Evolutionary conservation across 805 yeast species (phyloP).

Genomic region (Kazachstania bromeliacearum): DNA sequence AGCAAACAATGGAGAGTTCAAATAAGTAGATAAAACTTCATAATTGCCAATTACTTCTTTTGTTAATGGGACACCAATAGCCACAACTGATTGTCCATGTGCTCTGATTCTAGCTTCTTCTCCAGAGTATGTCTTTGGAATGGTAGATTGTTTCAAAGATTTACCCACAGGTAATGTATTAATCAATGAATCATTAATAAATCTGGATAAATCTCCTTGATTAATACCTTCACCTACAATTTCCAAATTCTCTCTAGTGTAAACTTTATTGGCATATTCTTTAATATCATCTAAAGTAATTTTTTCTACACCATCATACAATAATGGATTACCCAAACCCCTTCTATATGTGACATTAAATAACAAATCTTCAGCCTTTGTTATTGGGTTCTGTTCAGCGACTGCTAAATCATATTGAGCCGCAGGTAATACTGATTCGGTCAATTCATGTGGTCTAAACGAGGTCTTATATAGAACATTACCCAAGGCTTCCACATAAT

Average conservation of each 20-base stretch:
- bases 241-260: conserved; percentile 61
- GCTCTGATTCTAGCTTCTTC: conserved; percentile 62
- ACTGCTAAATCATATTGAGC: conserved; percentile 54
- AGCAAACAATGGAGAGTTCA: conserved; percentile 48
- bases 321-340: conserved; percentile 80
- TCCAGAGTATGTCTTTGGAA: conserved; percentile 47
- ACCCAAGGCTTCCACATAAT: conserved; percentile 78
- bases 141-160: conserved; percentile 32
- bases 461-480: conserved; percentile 60
- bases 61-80: conserved; percentile 68
- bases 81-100: conserved; percentile 59
- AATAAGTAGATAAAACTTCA: conserved; percentile 61
- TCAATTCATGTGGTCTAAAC: conserved; percentile 74
- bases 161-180: conserved; percentile 52
- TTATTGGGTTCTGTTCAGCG: conserved; percentile 42
- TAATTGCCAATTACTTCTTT: conserved; percentile 53
- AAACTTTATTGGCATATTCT: conserved; percentile 55
- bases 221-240: conserved; percentile 67
- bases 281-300: conserved; percentile 56
- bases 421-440: conserved; percentile 74
- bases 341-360: conserved; percentile 75
- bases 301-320: conserved; percentile 55
- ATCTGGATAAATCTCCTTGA: conserved; percentile 56
- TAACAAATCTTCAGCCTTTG: conserved; percentile 65
- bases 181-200: conserved; percentile 58